These are phyloP conservation scores for Botryotinia globosa DNA, from an alignment of 2,329 filamentous ascomycete genomes.

Conservation along the genomic window DNA sequence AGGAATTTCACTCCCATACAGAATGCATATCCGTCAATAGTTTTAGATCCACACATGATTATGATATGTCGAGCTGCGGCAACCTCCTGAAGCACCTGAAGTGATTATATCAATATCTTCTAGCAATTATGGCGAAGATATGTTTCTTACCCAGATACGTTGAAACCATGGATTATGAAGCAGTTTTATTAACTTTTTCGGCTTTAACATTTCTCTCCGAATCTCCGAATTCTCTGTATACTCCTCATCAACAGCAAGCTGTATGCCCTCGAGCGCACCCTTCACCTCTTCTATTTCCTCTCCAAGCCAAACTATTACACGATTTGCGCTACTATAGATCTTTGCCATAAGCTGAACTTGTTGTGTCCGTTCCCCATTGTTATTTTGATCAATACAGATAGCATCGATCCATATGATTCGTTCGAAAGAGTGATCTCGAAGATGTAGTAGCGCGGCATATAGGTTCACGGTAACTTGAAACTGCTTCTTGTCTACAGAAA, in stretches of 20 bases:
- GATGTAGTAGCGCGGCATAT: background rate
- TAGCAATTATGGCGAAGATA: no score
- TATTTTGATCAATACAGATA: background rate
- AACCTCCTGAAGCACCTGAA: background rate
- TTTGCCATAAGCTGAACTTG: background rate
- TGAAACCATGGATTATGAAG: background rate
- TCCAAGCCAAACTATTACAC: background rate
- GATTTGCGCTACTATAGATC: rapidly evolving
- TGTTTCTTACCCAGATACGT: background rate
- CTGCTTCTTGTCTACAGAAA: background rate
- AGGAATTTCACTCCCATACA: background rate
- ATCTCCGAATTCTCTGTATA: no score
- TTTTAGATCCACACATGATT: background rate
- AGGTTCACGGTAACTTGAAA: background rate
- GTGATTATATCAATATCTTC: rapidly evolving
- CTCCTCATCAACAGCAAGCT: no score
- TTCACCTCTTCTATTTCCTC: background rate
- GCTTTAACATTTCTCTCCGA: no score
- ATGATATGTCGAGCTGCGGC: rapidly evolving
- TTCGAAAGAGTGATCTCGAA: background rate
- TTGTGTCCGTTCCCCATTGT: rapidly evolving
- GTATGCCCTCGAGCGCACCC: background rate
- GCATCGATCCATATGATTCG: background rate
- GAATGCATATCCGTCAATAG: background rate
- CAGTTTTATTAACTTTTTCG: rapidly evolving